Evolutionary conservation across 116 monocot species (phyloP), one percentile per base, ranked within the genome.

Genomic region (Phalaenopsis hybrid): DNA sequence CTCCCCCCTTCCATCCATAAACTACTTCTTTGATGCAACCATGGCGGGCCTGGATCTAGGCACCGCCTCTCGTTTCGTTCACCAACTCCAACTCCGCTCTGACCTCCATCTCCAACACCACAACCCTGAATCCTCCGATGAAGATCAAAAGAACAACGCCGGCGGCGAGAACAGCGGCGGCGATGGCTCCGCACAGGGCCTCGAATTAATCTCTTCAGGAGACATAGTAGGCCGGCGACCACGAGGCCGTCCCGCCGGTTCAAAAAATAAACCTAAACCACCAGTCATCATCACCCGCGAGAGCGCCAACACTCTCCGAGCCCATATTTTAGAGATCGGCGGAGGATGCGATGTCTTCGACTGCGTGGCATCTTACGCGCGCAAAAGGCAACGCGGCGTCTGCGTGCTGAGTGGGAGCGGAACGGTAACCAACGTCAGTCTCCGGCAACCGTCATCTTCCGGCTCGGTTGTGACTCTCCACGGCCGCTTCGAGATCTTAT

Each of bases 1-100:
- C 20, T 55, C 52, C 10, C 76, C 43, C 79, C 43, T 41, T 49
- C 3, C 48, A 8, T 4, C 20, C 44, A 59, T 75, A 81, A 74
- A 81, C 44, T 6, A 76, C 44, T 23, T 48, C 9, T 87, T 91
- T 75, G 80, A 86, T 85, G 86, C 72, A 49, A 80, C 28, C 63
- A 96, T 96, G 96, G 93, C 96, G 55, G 93, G 96, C 28, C 86
- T 96, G 21, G 92, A 93, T 89, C 88, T 93, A 50, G 93, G 96
- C 82, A 79, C 89, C 13, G 73, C 88, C 79, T 91, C 91, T 72
- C 86, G 86, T 21, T 90, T 86, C 80, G 76, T 90, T 58, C 92
- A 89, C 78, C 91, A 86, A 74, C 92, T 89, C 34, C 95, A 89
- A 76, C 85, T 83, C 78, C 89, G 84, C 63, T 82, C 83, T 49